A percentile compares a stretch with the other conserved stretches of the same genome.
Evolutionary conservation across 257 asterid genomes (phyloP).

Genomic region (Solanum boliviense): DNA sequence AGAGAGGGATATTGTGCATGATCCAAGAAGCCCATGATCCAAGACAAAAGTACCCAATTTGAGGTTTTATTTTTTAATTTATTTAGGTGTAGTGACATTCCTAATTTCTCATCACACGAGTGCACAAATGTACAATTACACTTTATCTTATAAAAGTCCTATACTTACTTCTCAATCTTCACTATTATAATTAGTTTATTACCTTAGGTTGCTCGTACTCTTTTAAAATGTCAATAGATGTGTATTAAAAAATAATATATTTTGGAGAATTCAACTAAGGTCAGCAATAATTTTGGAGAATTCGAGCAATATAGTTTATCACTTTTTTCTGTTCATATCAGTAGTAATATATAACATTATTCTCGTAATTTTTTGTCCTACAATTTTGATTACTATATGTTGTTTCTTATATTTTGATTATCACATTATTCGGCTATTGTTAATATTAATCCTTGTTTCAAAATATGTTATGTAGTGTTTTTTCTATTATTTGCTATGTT

Average conservation of each 20-base stretch:
- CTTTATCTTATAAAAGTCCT: neutral
- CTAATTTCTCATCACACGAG: neutral
- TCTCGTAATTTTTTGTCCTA: neutral
- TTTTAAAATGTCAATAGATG: neutral
- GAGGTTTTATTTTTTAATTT: neutral
- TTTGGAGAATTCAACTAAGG: neutral
- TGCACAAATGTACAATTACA: neutral
- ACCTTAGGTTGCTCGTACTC: neutral
- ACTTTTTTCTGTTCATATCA: neutral
- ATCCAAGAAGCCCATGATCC: slow-evolving; percentile 90
- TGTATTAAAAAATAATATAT: neutral
- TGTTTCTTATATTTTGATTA: neutral
- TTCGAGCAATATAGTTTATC: neutral
- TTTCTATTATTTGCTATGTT: neutral
- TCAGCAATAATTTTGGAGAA: neutral
- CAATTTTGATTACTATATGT: neutral
- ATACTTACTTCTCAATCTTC: neutral
- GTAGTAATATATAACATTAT: neutral
- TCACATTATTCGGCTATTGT: neutral
- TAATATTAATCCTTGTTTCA: neutral
- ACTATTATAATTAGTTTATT: neutral
- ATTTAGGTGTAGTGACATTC: neutral
- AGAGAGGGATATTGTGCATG: slow-evolving; percentile 24
- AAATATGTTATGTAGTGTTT: neutral
- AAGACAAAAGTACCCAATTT: slow-evolving; percentile 24